phyloP scores from a whole-genome alignment of 2,329 filamentous ascomycete species.

The Alternaria conjuncta region DNA sequence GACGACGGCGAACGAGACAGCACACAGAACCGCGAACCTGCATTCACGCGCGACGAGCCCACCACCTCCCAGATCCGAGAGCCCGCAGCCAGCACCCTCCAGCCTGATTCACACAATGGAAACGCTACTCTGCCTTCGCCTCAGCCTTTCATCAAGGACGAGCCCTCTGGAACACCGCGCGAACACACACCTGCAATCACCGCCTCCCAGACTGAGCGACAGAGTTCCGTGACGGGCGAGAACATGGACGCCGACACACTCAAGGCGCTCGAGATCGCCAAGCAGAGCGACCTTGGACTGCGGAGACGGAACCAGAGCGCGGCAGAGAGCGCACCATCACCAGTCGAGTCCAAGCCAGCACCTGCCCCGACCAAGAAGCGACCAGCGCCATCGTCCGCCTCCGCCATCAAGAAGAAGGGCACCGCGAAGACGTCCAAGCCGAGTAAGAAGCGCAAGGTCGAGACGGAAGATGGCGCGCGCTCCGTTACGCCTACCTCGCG shows the following conservation, averaged over 20 bases:
- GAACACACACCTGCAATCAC: constrained; percentile 40
- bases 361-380: constrained; percentile 51
- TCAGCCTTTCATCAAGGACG: constrained; percentile 49
- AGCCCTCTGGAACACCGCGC: constrained; percentile 47
- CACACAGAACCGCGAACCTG: constrained; percentile 41
- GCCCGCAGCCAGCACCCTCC: constrained; percentile 22
- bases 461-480: constrained; percentile 40
- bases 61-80: constrained; percentile 36
- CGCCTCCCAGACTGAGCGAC: constrained; percentile 23
- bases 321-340: constrained; percentile 50
- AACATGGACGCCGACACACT: constrained; percentile 48
- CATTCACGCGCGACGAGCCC: constrained; percentile 37
- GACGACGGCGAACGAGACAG: constrained; percentile 11
- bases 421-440: constrained; percentile 56
- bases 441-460: constrained; percentile 55
- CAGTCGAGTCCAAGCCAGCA: constrained; percentile 47
- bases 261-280: constrained; percentile 53
- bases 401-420: constrained; percentile 53
- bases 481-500: constrained; percentile 53
- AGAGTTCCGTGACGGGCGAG: constrained; percentile 28
- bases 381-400: constrained; percentile 47
- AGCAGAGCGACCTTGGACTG: constrained; percentile 54
- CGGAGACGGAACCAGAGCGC: constrained; percentile 44
- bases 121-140: constrained; percentile 33
- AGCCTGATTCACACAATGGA: constrained; percentile 10